phyloP scores from a whole-genome alignment of 257 asterid species.

The Solanum paucissectum region DNA sequence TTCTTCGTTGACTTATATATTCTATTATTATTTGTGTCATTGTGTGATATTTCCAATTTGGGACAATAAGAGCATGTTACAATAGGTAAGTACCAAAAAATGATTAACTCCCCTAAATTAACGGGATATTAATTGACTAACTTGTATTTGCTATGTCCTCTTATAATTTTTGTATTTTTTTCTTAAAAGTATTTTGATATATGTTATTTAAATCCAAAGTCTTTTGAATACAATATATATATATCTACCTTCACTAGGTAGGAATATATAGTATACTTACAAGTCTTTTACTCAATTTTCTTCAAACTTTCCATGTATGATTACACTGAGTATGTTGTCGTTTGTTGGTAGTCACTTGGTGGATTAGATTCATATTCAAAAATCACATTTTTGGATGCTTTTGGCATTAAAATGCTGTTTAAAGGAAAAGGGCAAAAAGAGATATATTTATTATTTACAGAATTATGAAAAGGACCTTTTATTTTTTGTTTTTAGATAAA shows the following conservation, averaged over 20 bases:
- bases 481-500: background rate
- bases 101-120: background rate
- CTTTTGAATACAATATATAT: accelerated
- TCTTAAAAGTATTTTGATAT: background rate
- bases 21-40: background rate
- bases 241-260: background rate
- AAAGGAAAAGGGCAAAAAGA: background rate
- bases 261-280: background rate
- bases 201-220: background rate
- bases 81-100: background rate
- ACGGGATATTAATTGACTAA: background rate
- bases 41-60: background rate
- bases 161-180: background rate
- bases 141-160: background rate
- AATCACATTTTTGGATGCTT: background rate
- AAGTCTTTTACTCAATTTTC: background rate
- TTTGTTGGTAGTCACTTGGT: background rate
- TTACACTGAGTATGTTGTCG: background rate
- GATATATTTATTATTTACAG: background rate
- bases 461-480: background rate
- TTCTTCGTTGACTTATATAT: background rate
- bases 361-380: background rate
- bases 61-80: background rate
- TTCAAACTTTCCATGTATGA: accelerated
- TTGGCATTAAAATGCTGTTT: background rate